phyloP scores from a whole-genome alignment of 768 basidiomycete species.

The Phaffia tasmanica region DNA sequence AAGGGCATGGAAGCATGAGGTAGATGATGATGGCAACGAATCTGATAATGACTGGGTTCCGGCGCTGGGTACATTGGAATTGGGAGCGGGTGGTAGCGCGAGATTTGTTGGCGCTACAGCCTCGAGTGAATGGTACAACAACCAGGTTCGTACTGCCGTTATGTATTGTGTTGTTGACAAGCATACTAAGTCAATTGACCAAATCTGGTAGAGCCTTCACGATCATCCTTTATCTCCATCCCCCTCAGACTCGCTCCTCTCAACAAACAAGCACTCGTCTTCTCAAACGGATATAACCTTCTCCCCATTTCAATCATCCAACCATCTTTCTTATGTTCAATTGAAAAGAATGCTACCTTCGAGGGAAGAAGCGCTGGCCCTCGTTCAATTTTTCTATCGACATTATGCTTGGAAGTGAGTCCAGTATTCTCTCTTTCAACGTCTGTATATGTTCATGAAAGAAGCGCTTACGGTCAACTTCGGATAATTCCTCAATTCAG shows the following conservation, averaged over 20 bases:
- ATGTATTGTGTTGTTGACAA: background rate
- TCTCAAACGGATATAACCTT: too few relatives aligned
- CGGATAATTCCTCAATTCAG: background rate
- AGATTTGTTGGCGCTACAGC: slow-evolving; percentile 10
- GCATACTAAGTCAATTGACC: too few relatives aligned
- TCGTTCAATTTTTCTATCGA: slow-evolving; percentile 8
- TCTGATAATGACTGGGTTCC: slow-evolving; percentile 11
- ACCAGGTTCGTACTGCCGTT: background rate
- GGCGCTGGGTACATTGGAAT: slow-evolving; percentile 8
- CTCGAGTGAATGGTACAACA: background rate
- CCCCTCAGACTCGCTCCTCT: background rate
- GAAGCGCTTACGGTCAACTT: background rate
- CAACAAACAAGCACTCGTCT: background rate
- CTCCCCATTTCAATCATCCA: too few relatives aligned
- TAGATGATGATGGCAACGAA: background rate
- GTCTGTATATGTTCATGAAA: background rate
- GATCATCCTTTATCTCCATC: background rate
- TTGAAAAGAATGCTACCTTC: background rate
- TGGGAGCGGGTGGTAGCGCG: slow-evolving; percentile 8
- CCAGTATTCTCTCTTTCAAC: background rate
- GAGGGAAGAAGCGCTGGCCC: slow-evolving; percentile 4
- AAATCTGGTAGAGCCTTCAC: too few relatives aligned
- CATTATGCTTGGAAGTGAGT: slow-evolving; percentile 12
- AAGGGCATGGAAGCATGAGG: background rate
- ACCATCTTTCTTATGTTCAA: background rate